phyloP scores from a whole-genome alignment of 2,329 filamentous ascomycete genomes.

The Elsinoe batatas region DNA sequence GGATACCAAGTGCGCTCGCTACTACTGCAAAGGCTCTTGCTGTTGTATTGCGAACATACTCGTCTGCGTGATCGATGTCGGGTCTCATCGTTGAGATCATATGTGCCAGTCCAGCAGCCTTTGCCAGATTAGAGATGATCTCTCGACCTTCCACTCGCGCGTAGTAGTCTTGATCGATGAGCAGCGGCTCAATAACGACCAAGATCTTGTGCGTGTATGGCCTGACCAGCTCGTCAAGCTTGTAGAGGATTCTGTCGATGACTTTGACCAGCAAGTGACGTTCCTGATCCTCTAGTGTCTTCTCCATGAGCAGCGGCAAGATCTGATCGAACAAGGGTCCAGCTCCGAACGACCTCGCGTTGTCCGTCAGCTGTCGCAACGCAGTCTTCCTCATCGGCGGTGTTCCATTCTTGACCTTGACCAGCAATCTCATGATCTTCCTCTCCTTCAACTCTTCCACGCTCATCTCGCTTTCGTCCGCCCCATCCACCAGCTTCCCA shows the following conservation, averaged over 20 bases:
- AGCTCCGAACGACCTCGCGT: slow-evolving; percentile 90
- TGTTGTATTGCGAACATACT: slow-evolving; percentile 97
- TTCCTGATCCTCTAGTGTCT: slow-evolving; percentile 93
- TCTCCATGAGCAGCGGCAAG: slow-evolving; percentile 93
- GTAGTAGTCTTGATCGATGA: slow-evolving; percentile 99
- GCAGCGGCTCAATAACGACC: slow-evolving; percentile 95
- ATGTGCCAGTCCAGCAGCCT: slow-evolving; percentile 89
- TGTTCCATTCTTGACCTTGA: slow-evolving; percentile 99
- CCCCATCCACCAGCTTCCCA: slow-evolving; percentile 88
- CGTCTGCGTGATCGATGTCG: slow-evolving; percentile 95
- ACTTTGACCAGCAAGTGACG: slow-evolving; percentile 97
- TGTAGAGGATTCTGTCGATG: slow-evolving; percentile 96
- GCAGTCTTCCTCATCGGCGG: slow-evolving; percentile 98
- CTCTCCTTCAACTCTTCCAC: slow-evolving; percentile 95
- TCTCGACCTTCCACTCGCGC: slow-evolving; percentile 95
- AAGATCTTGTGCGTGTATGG: slow-evolving; percentile 98
- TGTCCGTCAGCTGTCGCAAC: slow-evolving; percentile 91
- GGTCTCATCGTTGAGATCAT: slow-evolving; percentile 99
- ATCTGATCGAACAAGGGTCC: slow-evolving; percentile 96
- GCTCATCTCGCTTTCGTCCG: slow-evolving; percentile 81
- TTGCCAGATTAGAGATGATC: slow-evolving; percentile 95
- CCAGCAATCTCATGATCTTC: slow-evolving; percentile 92
- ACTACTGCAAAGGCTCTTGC: slow-evolving; percentile 95
- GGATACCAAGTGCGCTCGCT: slow-evolving; percentile 89
- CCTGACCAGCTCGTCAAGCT: slow-evolving; percentile 89